Base-by-base conservation (phyloP, 495 filamentous ascomycete genomes). In the Penicillium cataractarum region DNA sequence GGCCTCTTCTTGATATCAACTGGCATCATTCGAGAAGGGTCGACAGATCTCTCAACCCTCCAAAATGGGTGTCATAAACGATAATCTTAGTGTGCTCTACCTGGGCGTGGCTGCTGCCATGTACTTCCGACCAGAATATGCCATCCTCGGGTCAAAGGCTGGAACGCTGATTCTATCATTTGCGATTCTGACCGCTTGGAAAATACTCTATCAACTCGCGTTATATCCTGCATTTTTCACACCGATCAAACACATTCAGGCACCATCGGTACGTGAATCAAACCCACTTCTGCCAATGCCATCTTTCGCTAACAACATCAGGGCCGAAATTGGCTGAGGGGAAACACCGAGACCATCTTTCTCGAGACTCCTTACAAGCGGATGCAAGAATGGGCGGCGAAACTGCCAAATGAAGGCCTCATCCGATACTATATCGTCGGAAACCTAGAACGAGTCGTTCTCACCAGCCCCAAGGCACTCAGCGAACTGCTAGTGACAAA, bases 341-440 rank as follows among this genome's bases (percentile, higher is more conserved):
- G 79, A 6, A 79, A 79, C 53, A 50, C 64, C 0, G 32, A 63
- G 1, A 61, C 66, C 0, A 39, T 67, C 53, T 65, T 71, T 12
- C 21, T 74, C 9, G 65, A 76, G 31, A 78, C 87, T 1, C 83
- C 86, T 0, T 90, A 88, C 19, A 69, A 72, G 13, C 84, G 84
- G 0, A 78, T 85, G 71, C 70, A 74, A 29, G 74, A 86, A 42
- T 94, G 91, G 92, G 68, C 83, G 21, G 80, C 88, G 37, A 82
- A 72, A 0, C 74, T 96, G 19, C 90, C 91, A 2, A 92, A 97
- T 67, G 81, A 93, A 46, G 94, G 94, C 9, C 62, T 97, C 19
- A 86, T 98, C 32, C 84, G 88, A 7, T 97, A 94, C 56, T 80
- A 81, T 22, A 65, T 76, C 17, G 56, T 88, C 6, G 86, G 89